These are phyloP conservation scores for Solanum gandarillasii DNA, from an alignment of 257 asterid genomes.

Conservation along the genomic window DNA sequence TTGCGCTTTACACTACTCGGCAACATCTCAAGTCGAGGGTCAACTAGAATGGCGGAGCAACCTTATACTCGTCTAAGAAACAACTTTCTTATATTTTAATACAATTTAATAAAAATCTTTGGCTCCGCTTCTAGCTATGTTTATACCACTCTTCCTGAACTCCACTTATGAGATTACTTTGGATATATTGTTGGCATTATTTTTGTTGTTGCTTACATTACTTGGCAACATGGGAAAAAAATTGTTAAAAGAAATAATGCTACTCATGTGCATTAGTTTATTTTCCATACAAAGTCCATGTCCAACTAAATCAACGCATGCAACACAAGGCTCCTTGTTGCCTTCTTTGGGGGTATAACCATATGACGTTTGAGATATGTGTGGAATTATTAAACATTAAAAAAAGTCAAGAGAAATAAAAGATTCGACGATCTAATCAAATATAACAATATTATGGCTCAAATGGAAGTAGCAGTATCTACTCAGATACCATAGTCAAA, in stretches of 20 bases:
- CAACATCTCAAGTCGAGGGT: not conserved
- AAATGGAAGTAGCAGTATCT: not conserved
- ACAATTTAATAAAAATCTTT: not conserved
- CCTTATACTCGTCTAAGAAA: not conserved
- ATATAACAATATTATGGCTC: not conserved
- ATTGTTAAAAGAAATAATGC: not conserved
- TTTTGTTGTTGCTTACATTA: not conserved
- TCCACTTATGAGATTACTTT: not conserved
- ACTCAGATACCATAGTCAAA: not conserved
- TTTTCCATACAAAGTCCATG: not conserved
- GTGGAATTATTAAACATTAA: not conserved
- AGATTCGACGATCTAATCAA: not conserved
- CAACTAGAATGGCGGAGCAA: not conserved
- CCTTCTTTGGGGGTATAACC: not conserved
- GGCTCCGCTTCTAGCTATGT: not conserved
- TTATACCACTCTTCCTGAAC: not conserved
- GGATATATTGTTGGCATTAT: not conserved
- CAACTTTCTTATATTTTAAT: not conserved
- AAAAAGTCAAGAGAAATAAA: not conserved
- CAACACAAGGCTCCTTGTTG: not conserved
- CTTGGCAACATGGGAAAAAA: not conserved
- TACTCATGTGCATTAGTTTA: not conserved
- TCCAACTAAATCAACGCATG: not conserved
- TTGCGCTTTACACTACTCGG: not conserved
- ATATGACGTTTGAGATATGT: not conserved